Evolutionary conservation across 1,284 basidiomycete species (phyloP).

Genomic region (Erythrobasidium hasegawianum): DNA sequence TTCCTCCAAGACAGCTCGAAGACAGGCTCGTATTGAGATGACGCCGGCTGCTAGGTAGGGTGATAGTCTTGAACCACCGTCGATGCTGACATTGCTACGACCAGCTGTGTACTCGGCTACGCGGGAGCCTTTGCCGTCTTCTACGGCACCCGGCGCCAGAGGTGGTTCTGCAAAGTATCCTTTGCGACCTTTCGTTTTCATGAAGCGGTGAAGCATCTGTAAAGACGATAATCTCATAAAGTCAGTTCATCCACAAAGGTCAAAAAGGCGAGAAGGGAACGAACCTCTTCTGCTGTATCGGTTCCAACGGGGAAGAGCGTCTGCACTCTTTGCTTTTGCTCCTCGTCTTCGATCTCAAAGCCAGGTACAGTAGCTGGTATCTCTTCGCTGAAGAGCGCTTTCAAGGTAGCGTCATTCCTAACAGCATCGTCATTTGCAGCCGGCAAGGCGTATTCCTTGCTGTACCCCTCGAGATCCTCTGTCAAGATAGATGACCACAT

Average conservation of each 20-base stretch:
- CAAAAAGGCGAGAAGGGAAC: too few relatives aligned
- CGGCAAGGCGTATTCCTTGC: conserved; percentile 60
- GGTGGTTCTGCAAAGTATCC: conserved; percentile 64
- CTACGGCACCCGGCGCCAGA: conserved; percentile 57
- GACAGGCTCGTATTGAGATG: conserved; percentile 70
- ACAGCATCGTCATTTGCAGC: conserved; percentile 58
- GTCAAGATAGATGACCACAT: conserved; percentile 55
- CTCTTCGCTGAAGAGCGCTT: conserved; percentile 52
- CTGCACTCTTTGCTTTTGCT: conserved; percentile 56
- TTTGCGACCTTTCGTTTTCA: conserved; percentile 62
- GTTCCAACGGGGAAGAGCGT: conserved; percentile 75
- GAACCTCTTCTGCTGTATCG: conserved; percentile 62
- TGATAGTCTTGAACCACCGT: conserved; percentile 75
- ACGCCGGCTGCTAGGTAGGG: conserved; percentile 82
- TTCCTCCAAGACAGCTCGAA: conserved; percentile 63
- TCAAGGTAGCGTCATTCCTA: conserved; percentile 51
- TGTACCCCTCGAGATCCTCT: conserved; percentile 52
- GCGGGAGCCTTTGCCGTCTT: conserved; percentile 59
- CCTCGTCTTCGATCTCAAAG: conserved; percentile 61
- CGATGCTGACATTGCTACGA: conserved; percentile 66
- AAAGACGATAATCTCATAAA: too few relatives aligned
- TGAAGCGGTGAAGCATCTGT: conserved; percentile 70
- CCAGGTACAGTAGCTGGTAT: conserved; percentile 62
- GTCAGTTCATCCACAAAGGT: too few relatives aligned
- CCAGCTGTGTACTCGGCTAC: conserved; percentile 64